These are phyloP conservation scores for Diaporthe citriasiana DNA, from an alignment of 2,329 filamentous ascomycete genomes.

Conservation along the genomic window DNA sequence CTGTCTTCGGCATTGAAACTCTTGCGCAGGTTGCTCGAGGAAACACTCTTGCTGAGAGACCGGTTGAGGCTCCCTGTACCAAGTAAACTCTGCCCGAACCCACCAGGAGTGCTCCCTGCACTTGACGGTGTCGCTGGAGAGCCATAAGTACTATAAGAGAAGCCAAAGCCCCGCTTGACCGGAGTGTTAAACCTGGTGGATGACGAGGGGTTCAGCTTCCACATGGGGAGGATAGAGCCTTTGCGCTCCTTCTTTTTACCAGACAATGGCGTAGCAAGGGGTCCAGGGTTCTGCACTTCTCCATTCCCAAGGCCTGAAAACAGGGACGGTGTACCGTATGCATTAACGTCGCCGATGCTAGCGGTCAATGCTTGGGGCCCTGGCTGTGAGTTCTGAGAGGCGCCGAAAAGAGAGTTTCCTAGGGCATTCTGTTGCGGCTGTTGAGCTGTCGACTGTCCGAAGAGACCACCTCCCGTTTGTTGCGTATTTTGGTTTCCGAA, in stretches of 20 bases:
- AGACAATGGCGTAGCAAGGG: slow-evolving; percentile 89
- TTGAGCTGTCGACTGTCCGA: slow-evolving; percentile 61
- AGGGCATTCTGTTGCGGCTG: slow-evolving; percentile 64
- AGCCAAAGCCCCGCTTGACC: slow-evolving; percentile 89
- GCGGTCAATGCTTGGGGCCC: slow-evolving; percentile 80
- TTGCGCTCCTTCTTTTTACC: slow-evolving; percentile 80
- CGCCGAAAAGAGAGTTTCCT: slow-evolving; percentile 72
- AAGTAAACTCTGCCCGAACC: slow-evolving; percentile 75
- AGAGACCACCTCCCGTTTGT: slow-evolving; percentile 59
- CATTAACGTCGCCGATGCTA: slow-evolving; percentile 85
- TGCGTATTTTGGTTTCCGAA: slow-evolving; percentile 67
- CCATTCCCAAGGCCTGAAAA: slow-evolving; percentile 80
- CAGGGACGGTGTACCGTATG: slow-evolving; percentile 89
- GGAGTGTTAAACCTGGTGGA: slow-evolving; percentile 86
- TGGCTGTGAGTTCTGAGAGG: slow-evolving; percentile 61
- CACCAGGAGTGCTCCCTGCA: slow-evolving; percentile 77
- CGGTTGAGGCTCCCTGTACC: slow-evolving; percentile 76
- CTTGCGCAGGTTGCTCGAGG: slow-evolving; percentile 86
- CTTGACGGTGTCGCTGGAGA: slow-evolving; percentile 81
- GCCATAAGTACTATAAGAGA: slow-evolving; percentile 93
- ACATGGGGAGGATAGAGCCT: slow-evolving; percentile 84
- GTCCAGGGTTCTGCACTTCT: slow-evolving; percentile 81
- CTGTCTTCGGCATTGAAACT: slow-evolving; percentile 88
- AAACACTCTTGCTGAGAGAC: slow-evolving; percentile 87
- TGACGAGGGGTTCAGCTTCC: slow-evolving; percentile 87